Base-by-base conservation (phyloP, 2,329 filamentous ascomycete species). In the Stagonosporopsis cucurbitacearum region DNA sequence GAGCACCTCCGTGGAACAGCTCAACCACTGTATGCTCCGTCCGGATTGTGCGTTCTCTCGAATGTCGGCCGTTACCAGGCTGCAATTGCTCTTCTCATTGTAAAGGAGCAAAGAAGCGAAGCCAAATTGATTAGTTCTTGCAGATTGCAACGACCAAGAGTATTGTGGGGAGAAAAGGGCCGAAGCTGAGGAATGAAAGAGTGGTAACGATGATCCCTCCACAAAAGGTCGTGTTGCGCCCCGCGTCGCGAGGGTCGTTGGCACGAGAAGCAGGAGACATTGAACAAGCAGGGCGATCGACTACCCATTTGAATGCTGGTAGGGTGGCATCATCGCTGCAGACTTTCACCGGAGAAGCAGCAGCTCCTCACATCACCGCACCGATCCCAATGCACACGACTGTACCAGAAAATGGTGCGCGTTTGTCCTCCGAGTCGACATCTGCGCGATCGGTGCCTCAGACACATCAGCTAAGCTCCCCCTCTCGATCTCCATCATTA, bases 271-370 rank as follows among this genome's bases (percentile, higher is more conserved):
- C 48, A 22, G 58, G 26, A 44, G 45, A 63, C 5, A 42, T 50
- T 22, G 62, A 66, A 51, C 68, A 73, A 54, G 62, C 57, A 42
- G 67, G 65, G 22, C 64, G 63, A 22, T 64, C 67, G 7, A 50
- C 50, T 9, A 55, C 60, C 8, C 66, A 51, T 47, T 41, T 68
- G 40, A 43, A 54, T 41, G 65, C 66, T 8, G 70, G 68, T 48
- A 60, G 54, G 37, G 66, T 59, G 19, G 60, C 63, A 25, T 63
- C 65, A 36, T 45, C 56, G 13, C 56, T 70, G 35, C 61, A 60
- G 19, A 54, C n/a, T 32, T 42, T 19, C 50, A 23, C 35, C 20
- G 36, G 40, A 49, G 50, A 59, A 51, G 33, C 40, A 57, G 25
- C 44, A 30, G 11, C 17, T 28, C 9, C 44, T 28, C 32, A 17